Evolutionary conservation across 2,329 filamentous ascomycete species (phyloP), one percentile per base, ranked within the genome.

Genomic region (Colletotrichum lupini): DNA sequence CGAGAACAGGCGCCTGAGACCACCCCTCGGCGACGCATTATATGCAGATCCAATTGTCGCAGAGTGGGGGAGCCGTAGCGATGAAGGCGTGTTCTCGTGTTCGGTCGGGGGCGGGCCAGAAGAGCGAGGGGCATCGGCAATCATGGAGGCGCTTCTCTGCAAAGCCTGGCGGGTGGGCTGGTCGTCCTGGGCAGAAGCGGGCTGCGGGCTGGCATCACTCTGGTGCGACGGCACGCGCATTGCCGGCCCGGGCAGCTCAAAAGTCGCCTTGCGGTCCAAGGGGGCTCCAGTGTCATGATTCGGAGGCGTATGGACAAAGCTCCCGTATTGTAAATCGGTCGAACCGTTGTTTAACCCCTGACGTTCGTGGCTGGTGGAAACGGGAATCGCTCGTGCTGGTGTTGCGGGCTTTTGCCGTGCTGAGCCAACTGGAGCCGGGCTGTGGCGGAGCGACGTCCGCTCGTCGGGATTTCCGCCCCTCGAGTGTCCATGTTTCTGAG

Each of bases 181-280:
- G 22, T n/a, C 72, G 30, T 60, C 61, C 71, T 64, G 75, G 56
- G 7, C 74, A 59, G 9, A 74, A 70, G 28, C 56, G 22, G 72
- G 74, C 26, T 65, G 62, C 7, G 74, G 68, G 35, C 72, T 46
- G 14, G 72, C 77, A 28, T 78, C 77, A 60, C 72, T 78, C 30
- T 75, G 76, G n/a, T 77, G 76, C 2, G 83, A 81, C 11, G 83
- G 81, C 16, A 85, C 80, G 35, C 80, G 81, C 49, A 91, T 83
- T 0, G 89, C 89, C 2, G 89, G 89, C 6, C 79, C 87, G 0
- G 89, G 89, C 14, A 91, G 82, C 76, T 87, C 86, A 71, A 91
- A 90, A 68, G 66, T 69, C 19, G 61, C 72, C 74, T 76, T 28
- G 61, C 70, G 32, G 49, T 35, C n/a, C 32, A 69, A 32, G 37